Conservation (phyloP, 495 filamentous ascomycete genomes). For the Xylaria grammica region DNA sequence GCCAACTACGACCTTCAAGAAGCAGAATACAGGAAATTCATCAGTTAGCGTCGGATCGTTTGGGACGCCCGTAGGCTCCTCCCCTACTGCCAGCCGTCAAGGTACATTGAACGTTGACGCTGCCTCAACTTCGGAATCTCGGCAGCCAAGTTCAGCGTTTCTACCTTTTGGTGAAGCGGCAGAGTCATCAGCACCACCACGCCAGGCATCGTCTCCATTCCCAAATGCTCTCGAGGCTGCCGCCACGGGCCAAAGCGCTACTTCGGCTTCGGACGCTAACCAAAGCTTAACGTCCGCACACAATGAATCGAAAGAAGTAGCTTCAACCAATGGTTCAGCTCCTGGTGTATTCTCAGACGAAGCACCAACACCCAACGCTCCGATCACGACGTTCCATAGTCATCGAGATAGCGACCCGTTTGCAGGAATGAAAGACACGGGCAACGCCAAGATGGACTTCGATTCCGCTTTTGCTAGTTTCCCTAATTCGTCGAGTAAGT, state of each 20-base stretch:
- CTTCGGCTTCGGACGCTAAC: constrained; percentile 35
- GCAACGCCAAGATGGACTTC: constrained; percentile 74
- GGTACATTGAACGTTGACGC: constrained; percentile 54
- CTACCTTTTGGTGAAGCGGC: constrained; percentile 67
- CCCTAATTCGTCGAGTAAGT: constrained; percentile 40
- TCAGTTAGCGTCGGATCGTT: constrained; percentile 57
- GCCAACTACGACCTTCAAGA: constrained; percentile 67
- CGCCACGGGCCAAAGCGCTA: constrained; percentile 34
- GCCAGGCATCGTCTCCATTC: constrained; percentile 79
- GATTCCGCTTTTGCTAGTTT: constrained; percentile 75
- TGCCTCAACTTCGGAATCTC: constrained; percentile 66
- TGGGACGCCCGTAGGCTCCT: constrained; percentile 58
- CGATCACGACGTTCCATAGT: constrained; percentile 46
- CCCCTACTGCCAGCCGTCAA: constrained; percentile 59
- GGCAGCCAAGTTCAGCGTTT: constrained; percentile 75
- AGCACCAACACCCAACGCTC: constrained; percentile 49
- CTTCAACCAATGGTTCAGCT: constrained; percentile 42
- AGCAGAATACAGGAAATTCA: constrained; percentile 61
- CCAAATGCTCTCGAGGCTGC: constrained; percentile 58
- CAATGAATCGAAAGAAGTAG: constrained; percentile 31
- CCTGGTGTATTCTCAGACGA: constrained; percentile 67
- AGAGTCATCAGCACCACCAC: constrained; percentile 76
- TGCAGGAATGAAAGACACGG: constrained; percentile 56
- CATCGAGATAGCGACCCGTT: constrained; percentile 57
- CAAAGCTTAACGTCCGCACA: constrained; percentile 39